Evolutionary conservation across 352 stramenopile species (phyloP), one percentile per base, ranked within the genome.

Genomic region (Paralagenidium karlingii): DNA sequence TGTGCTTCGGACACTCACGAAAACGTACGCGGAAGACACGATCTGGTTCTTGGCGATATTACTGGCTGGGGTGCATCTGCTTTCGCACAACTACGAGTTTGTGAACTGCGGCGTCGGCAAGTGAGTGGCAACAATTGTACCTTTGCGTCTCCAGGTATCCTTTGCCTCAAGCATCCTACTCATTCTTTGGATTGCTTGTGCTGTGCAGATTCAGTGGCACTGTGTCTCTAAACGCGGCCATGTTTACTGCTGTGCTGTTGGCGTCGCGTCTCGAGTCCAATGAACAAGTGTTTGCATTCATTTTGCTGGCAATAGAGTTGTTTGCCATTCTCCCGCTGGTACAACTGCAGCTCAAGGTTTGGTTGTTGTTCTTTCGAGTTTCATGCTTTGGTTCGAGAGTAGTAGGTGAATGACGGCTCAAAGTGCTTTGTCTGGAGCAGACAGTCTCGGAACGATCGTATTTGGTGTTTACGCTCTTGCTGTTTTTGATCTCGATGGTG

Each of bases 271-370:
- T 96, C 24, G 68, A 86, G 47, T 92, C 74, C 27, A 94, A 93
- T 51, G 77, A 94, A 55, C 75, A 92, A 47, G 83, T 94, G 37
- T 94, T 94, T 36, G 82, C 61, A n/a, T 88, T 96, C 47, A 66
- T 95, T 25, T 46, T 95, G 12, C 61, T 95, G 36, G 81, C 86
- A 8, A 90, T 95, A 24, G 81, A 95, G 50, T 60, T 94, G 25
- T 96, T 96, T 46, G 79, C 76, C 10, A 60, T 95, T 43, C 92
- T 94, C 18, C 86, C 86, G 11, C 82, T 94, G 32, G 81, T 89
- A 34, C 68, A 84, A 48, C 63, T 74, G 33, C 64, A 86, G 40
- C 60, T 92, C 46, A 92, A 92, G 63, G 78, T 89, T 31, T 24
- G 49, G 3, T 8, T 7, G 3, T 34, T 24, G 3, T 41, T 40